Conservation (phyloP, 2,329 filamentous ascomycete genomes). For the Myrmaecium sp. region DNA sequence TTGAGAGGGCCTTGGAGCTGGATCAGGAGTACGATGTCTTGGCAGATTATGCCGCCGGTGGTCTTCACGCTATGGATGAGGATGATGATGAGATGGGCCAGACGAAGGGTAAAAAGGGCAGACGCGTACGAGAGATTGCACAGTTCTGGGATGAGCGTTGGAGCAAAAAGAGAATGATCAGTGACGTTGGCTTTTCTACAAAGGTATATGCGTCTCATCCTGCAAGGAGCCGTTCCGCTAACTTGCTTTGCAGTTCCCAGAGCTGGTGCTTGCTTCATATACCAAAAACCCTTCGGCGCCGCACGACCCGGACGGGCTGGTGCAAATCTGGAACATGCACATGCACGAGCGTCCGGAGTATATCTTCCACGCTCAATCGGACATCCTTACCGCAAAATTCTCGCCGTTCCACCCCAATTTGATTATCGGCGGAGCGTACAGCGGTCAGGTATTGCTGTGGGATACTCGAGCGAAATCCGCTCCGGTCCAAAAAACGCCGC, state of each 20-base stretch:
- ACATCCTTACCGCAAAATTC: constrained; percentile 89
- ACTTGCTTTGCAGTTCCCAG: constrained; percentile 45
- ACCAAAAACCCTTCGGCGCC: constrained; percentile 94
- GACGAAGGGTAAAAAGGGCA: constrained; percentile 50
- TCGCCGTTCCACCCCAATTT: constrained; percentile 97
- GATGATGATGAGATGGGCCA: constrained; percentile 60
- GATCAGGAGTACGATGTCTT: constrained; percentile 95
- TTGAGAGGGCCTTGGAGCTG: constrained; percentile 69
- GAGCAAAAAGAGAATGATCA: constrained; percentile 97
- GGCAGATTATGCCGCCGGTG: constrained; percentile 79
- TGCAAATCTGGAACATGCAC: constrained; percentile 95
- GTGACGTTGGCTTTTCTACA: constrained; percentile 83
- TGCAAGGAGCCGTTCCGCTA: constrained; percentile 6
- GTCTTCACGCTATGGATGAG: constrained; percentile 58
- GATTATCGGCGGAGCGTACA: constrained; percentile 91
- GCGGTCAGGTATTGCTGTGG: constrained; percentile 91
- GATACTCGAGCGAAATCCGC: constrained; percentile 71
- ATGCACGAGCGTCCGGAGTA: constrained; percentile 91
- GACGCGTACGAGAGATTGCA: constrained; percentile 68
- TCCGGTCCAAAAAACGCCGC: constrained; percentile 87
- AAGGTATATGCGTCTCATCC: constrained; percentile 37
- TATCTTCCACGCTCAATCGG: constrained; percentile 88
- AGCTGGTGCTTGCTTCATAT: constrained; percentile 84
- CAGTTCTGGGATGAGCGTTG: constrained; percentile 92
- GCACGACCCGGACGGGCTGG: constrained; percentile 79